Conservation (phyloP, 768 basidiomycete species). For the Russula sp. region DNA sequence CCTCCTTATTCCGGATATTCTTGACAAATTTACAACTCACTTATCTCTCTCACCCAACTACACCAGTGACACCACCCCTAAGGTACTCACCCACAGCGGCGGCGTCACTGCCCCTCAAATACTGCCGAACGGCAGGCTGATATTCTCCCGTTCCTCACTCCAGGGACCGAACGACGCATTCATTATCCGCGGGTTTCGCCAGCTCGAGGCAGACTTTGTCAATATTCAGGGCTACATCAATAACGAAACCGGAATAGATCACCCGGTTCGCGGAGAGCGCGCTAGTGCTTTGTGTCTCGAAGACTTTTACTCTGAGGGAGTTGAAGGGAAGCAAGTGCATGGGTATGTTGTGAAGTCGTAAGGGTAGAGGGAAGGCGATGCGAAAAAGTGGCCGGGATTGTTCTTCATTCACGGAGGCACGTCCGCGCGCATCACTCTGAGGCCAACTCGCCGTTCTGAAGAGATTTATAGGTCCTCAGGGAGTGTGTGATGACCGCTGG, state of each 20-base stretch:
- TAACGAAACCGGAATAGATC: conserved; percentile 49
- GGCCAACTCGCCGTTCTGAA: neutral
- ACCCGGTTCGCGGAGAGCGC: conserved; percentile 58
- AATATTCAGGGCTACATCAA: conserved; percentile 26
- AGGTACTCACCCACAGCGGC: conserved; percentile 52
- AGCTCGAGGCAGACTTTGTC: conserved; percentile 32
- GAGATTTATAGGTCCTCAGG: conserved; percentile 50
- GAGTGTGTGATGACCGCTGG: conserved; percentile 91
- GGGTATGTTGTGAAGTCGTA: conserved; percentile 81
- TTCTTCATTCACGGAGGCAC: conserved; percentile 78
- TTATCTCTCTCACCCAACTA: conserved; percentile 43
- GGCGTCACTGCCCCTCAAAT: conserved; percentile 57
- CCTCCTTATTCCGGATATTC: conserved; percentile 61
- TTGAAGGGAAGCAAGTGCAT: conserved; percentile 66
- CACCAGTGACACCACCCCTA: conserved; percentile 36
- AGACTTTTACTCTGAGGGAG: conserved; percentile 88
- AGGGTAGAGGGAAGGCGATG: conserved; percentile 60
- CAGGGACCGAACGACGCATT: conserved; percentile 77
- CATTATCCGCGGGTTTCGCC: conserved; percentile 46
- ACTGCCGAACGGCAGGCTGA: conserved; percentile 52
- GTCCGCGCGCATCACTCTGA: neutral
- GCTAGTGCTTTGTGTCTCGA: conserved; percentile 55
- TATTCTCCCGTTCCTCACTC: conserved; percentile 71
- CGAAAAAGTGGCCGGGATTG: conserved; percentile 66
- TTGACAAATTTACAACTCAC: conserved; percentile 45